Base-by-base conservation (phyloP, 257 asterid genomes). In the Solanum ossicruentum region DNA sequence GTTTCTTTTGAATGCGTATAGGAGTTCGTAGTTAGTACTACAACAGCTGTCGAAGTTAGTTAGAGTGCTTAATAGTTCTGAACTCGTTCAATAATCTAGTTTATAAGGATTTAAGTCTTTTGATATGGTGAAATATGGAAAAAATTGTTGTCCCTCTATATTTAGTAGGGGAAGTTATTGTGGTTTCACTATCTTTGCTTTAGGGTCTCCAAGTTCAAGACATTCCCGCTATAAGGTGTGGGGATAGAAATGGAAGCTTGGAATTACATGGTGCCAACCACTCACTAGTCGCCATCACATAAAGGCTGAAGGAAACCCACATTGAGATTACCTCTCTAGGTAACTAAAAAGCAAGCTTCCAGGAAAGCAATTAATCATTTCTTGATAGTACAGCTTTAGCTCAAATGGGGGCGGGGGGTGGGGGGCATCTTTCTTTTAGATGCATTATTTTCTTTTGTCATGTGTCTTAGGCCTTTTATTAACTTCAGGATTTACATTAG, bases 231-330 rank as follows among this genome's bases (percentile, higher is more conserved):
- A 58, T 65, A 47, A 75, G 83, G 26, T 52, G 84, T 56, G 56
- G 87, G 61, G 71, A 15, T 84, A 60, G 60, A 49, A 71, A 32
- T 56, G 1, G 47, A 47, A 67, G 86, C 78, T 85, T 85, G 60
- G 77, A 77, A 73, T 83, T 84, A 85, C 88, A 83, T 65, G 36
- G 47, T 69, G 84, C 83, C 89, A 86, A 88, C 91, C 82, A 84
- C 88, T 66, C 88, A 54, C 81, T 28, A 65, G 92, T 87, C 87
- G 71, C 70, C 75, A 83, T 84, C 91, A 84, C 52, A 39, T 58
- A 43, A 88, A 81, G 49, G 41, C 49, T 15, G 82, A 41, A 80
- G 69, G 60, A 75, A 75, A 49, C 66, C 66, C 49, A 28, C 49
- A 17, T 52, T 52, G 83, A 28, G 63, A 28, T 78, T 78, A 52